phyloP scores from a whole-genome alignment of 805 yeast species.

The Candida oleophila region DNA sequence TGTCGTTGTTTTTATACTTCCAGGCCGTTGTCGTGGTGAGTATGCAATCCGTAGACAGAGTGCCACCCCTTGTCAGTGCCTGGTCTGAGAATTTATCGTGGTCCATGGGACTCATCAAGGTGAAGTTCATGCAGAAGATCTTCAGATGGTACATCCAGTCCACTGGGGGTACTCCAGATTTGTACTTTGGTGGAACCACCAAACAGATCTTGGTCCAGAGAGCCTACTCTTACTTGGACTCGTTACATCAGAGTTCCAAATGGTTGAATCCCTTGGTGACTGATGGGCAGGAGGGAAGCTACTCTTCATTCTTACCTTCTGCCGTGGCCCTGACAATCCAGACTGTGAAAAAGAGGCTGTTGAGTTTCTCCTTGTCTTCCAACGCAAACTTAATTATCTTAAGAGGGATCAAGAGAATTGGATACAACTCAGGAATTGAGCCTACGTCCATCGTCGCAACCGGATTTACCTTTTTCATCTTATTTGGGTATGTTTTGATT shows the following conservation, averaged over 20 bases:
- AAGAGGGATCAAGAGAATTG: constrained; percentile 86
- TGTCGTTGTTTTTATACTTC: constrained; percentile 81
- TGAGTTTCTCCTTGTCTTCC: constrained; percentile 45
- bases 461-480: constrained; percentile 80
- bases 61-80: constrained; percentile 89
- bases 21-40: constrained; percentile 82
- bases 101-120: constrained; percentile 89
- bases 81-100: constrained; percentile 93
- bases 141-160: constrained; percentile 83
- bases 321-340: neutral
- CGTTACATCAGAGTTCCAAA: constrained; percentile 20
- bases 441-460: constrained; percentile 81
- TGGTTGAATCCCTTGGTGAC: constrained; percentile 1
- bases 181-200: constrained; percentile 60
- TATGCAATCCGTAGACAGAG: constrained; percentile 81
- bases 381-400: constrained; percentile 62
- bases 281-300: neutral
- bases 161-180: constrained; percentile 84
- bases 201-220: constrained; percentile 75
- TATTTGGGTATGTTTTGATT: constrained; percentile 72
- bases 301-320: neutral
- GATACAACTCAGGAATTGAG: constrained; percentile 74
- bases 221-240: constrained; percentile 38
- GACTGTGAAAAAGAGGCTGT: constrained; percentile 19
- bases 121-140: constrained; percentile 78